These are phyloP conservation scores for Juncus inflexus DNA, from an alignment of 176 grass and related monocot genomes.

Conservation along the genomic window DNA sequence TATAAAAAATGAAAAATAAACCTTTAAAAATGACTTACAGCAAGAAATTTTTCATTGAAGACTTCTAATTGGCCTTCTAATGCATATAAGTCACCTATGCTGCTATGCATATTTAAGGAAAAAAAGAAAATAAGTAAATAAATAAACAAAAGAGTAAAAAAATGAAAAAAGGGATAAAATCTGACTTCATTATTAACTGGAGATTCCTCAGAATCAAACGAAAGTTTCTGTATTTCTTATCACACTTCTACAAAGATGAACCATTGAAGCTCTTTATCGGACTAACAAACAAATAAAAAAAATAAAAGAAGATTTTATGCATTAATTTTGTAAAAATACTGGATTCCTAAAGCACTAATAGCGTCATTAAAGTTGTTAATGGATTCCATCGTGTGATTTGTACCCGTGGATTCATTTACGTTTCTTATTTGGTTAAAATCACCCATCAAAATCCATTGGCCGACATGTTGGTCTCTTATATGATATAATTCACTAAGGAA, in stretches of 20 bases:
- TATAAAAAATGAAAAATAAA: slow-evolving; percentile 10
- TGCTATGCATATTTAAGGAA: slow-evolving; percentile 47
- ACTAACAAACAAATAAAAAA: no score
- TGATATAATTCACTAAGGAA: no score
- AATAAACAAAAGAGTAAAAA: not conserved
- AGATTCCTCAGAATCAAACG: slow-evolving; percentile 96
- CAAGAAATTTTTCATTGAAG: slow-evolving; percentile 92
- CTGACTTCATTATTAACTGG: slow-evolving; percentile 80
- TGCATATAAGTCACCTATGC: slow-evolving; percentile 57
- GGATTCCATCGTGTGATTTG: no score
- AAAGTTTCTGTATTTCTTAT: slow-evolving; percentile 95
- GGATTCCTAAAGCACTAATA: no score
- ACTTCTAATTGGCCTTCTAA: slow-evolving; percentile 47
- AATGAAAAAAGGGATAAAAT: not conserved
- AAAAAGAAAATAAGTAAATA: no score
- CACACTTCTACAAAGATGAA: slow-evolving; percentile 82
- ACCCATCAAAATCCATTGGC: no score
- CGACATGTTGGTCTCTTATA: no score
- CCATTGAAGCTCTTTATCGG: slow-evolving; percentile 25
- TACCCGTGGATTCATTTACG: no score
- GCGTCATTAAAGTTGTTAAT: no score
- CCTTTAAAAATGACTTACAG: not conserved
- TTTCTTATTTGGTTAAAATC: no score
- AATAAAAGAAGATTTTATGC: no score
- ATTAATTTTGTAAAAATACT: no score